Base-by-base conservation (phyloP, 495 filamentous ascomycete species). In the Thozetella sp. region DNA sequence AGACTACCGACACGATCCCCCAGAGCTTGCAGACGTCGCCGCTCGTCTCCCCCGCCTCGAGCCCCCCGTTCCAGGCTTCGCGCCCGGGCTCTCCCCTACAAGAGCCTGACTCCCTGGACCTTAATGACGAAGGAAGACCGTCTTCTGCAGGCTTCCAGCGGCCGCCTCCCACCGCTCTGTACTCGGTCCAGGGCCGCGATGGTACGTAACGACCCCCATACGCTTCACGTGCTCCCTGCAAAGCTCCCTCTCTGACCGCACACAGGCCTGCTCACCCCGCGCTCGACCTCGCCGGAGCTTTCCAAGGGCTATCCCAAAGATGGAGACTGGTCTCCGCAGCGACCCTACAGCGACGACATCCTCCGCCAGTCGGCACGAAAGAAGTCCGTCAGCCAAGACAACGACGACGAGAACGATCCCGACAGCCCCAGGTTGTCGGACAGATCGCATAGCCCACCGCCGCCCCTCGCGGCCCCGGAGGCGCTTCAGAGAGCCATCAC, bases 21-120 rank as follows among this genome's bases (percentile, higher is more conserved):
- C 89, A 87, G 64, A 92, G 89, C 51, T 72, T 97, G 67, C 96
- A 97, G 74, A 99, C 95, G 9, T 97, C 93, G 13, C 96, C 95
- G 24, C 76, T 97, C 46, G 90, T 96, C 37, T 97, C 93, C 40
- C 95, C 95, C 12, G 89, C 87, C 24, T 81, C 86, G 12, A 97
- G 93, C 63, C 95, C 95, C 12, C 82, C 86, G 55, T 72, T 86
- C n/a, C 73, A 75, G 45, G 79, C 86, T 17, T 84, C 89, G 54
- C 79, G 83, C 53, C 68, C 84, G 25, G 70, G 79, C 11, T 68
- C 82, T 11, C 77, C 75, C 1, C 79, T 97, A 10, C 86, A 89
- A 61, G 95, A 98, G 69, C 92, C 90, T 3, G 94, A 97, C 25
- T 90, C 84, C 27, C 72, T 97, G 23, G 91, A 97, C 67, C 79